phyloP scores from a whole-genome alignment of 1,139 yeast species.

The Pichia terricola region DNA sequence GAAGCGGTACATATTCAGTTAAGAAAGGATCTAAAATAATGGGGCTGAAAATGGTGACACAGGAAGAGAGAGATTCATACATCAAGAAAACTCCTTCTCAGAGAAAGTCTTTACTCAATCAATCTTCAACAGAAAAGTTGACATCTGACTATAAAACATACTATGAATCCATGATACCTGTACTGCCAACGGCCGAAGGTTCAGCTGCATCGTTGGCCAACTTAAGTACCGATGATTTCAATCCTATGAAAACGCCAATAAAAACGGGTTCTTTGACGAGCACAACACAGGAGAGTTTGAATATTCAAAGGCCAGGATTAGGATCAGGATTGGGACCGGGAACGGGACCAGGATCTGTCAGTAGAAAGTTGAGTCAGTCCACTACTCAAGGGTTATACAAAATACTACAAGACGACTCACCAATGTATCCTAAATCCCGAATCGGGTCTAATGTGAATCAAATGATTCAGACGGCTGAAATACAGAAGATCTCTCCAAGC shows the following conservation, averaged over 20 bases:
- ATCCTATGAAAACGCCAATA: constrained; percentile 2
- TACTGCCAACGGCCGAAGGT: constrained; percentile 7
- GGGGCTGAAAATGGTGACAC: constrained; percentile 16
- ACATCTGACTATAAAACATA: constrained; percentile 14
- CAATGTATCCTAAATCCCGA: constrained; percentile 9
- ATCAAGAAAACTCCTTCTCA: background rate
- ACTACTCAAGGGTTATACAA: constrained; percentile 6
- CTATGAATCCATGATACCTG: constrained; percentile 25
- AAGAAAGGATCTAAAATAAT: constrained; percentile 19
- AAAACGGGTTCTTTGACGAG: no score
- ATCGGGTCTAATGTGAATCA: background rate
- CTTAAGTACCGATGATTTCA: background rate
- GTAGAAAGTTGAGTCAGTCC: constrained; percentile 3
- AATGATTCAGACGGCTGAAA: background rate
- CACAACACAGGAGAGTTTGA: no score
- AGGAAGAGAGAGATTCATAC: background rate
- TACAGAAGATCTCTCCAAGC: background rate
- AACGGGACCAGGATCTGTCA: background rate
- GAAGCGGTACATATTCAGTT: constrained; percentile 11
- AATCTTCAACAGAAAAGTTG: background rate
- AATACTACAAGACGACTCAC: constrained; percentile 8
- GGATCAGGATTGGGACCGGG: background rate
- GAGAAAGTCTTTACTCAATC: background rate
- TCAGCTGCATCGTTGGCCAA: background rate
- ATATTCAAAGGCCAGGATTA: no score